These are phyloP conservation scores for Erysiphe pulchra DNA, from an alignment of 2,329 filamentous ascomycete genomes.

Conservation along the genomic window DNA sequence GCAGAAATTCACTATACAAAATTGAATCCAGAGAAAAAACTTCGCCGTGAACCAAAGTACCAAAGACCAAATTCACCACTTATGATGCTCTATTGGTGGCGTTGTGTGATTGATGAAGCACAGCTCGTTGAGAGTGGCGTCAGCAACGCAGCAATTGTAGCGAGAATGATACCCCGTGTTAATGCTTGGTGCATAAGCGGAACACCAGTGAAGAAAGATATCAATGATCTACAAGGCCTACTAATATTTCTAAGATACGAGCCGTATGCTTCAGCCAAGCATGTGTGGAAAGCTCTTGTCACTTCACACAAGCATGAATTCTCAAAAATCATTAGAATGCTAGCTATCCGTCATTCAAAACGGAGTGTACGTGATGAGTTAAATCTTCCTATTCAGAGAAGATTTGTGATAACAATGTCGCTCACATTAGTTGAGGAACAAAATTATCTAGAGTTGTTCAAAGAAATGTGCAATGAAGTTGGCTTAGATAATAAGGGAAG, in stretches of 20 bases:
- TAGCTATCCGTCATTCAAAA: slow-evolving; percentile 73
- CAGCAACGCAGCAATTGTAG: slow-evolving; percentile 58
- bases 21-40: slow-evolving; percentile 39
- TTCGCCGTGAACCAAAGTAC: slow-evolving; percentile 37
- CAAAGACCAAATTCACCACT: slow-evolving; percentile 47
- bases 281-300: slow-evolving; percentile 43
- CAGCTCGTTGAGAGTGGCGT: slow-evolving; percentile 88
- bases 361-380: slow-evolving; percentile 55
- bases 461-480: slow-evolving; percentile 46
- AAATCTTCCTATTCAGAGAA: slow-evolving; percentile 53
- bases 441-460: slow-evolving; percentile 54
- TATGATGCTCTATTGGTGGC: slow-evolving; percentile 62
- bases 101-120: slow-evolving; percentile 51
- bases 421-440: slow-evolving; percentile 83
- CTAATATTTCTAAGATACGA: slow-evolving; percentile 58
- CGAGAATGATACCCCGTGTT: slow-evolving; percentile 51
- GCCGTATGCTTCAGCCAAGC: slow-evolving; percentile 39
- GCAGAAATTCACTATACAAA: slow-evolving; percentile 56
- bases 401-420: slow-evolving; percentile 68
- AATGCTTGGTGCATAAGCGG: slow-evolving; percentile 87
- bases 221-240: slow-evolving; percentile 56
- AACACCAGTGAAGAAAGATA: slow-evolving; percentile 62
- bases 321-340: slow-evolving; percentile 36
- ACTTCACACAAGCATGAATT: slow-evolving; percentile 36
- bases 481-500: slow-evolving; percentile 37